A percentile compares a stretch with the other conserved stretches of the same genome.
Conservation (phyloP, 768 basidiomycete genomes). For the Hygrocybe coccinea region DNA sequence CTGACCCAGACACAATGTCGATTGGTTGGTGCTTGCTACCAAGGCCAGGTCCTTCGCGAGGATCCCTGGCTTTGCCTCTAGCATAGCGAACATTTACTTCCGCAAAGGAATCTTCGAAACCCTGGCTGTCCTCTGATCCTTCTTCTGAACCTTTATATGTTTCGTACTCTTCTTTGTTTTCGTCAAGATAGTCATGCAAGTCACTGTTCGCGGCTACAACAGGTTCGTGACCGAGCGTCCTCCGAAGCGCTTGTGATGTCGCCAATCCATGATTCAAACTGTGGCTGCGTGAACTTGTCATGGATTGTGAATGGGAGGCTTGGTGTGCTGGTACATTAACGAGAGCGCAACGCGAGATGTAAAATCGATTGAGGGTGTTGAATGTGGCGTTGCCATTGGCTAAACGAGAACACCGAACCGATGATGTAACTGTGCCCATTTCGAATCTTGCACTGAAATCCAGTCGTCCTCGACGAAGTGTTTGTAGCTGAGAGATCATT, state of each 20-base stretch:
- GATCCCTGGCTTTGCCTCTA: slow-evolving; percentile 61
- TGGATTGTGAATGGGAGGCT: slow-evolving; percentile 61
- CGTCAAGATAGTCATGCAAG: not conserved
- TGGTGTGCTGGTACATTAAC: slow-evolving; percentile 12
- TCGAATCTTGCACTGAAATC: no score
- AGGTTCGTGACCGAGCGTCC: slow-evolving; percentile 50
- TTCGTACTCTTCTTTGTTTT: slow-evolving; percentile 1
- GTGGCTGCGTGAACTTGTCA: slow-evolving; percentile 65
- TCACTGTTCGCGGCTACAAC: slow-evolving; percentile 16
- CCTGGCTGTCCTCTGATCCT: slow-evolving; percentile 25
- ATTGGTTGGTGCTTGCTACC: slow-evolving; percentile 42
- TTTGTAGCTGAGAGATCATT: no score
- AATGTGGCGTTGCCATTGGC: no score
- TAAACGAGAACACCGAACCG: no score
- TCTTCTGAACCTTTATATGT: slow-evolving; percentile 11
- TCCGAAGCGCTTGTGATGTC: slow-evolving; percentile 55
- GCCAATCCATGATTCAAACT: slow-evolving; percentile 70
- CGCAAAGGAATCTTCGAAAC: slow-evolving; percentile 53
- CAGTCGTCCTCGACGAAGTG: no score
- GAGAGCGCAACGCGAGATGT: no score
- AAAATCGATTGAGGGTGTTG: no score
- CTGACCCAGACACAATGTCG: slow-evolving; percentile 38
- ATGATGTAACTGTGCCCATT: no score
- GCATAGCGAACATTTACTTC: slow-evolving; percentile 46
- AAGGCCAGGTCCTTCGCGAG: slow-evolving; percentile 51